Percentiles rank a stretch among this genome's conserved stretches.
These are phyloP conservation scores for Echinochloa phyllopogon DNA, from an alignment of 176 grass and related monocot species.

Conservation along the genomic window DNA sequence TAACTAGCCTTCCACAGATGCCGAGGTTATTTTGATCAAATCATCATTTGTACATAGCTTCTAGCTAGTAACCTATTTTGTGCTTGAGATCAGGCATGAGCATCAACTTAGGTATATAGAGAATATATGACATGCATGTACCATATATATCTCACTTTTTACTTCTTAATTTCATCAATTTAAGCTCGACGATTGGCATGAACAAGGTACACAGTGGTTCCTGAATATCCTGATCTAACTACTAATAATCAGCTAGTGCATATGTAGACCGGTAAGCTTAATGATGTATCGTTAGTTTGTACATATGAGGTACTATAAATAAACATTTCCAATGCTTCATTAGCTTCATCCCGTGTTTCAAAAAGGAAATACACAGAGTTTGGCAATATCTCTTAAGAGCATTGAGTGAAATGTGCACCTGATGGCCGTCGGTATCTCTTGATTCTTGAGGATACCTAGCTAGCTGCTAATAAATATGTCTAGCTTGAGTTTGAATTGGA, in stretches of 20 bases:
- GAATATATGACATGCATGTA: neutral
- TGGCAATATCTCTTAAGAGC: neutral
- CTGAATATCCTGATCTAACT: neutral
- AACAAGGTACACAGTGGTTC: neutral
- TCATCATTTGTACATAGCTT: neutral
- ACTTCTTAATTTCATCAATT: neutral
- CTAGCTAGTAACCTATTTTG: neutral
- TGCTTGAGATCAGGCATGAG: conserved; percentile 2
- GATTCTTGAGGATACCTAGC: neutral
- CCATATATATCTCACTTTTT: neutral
- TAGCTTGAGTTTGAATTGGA: neutral
- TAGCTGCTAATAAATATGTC: neutral
- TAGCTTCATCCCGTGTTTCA: neutral
- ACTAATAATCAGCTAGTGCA: neutral
- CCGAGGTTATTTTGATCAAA: neutral
- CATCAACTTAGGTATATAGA: neutral
- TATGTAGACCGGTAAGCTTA: neutral
- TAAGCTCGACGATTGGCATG: neutral
- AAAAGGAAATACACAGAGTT: neutral
- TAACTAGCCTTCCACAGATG: neutral
- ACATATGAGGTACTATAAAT: neutral
- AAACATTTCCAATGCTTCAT: neutral
- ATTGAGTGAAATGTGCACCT: neutral
- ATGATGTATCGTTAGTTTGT: neutral
- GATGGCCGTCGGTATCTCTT: neutral